Percentiles rank a stretch among this genome's conserved stretches.
Evolutionary conservation across 2,329 filamentous ascomycete genomes (phyloP).

Genomic region (Ophiostoma fasciatum): DNA sequence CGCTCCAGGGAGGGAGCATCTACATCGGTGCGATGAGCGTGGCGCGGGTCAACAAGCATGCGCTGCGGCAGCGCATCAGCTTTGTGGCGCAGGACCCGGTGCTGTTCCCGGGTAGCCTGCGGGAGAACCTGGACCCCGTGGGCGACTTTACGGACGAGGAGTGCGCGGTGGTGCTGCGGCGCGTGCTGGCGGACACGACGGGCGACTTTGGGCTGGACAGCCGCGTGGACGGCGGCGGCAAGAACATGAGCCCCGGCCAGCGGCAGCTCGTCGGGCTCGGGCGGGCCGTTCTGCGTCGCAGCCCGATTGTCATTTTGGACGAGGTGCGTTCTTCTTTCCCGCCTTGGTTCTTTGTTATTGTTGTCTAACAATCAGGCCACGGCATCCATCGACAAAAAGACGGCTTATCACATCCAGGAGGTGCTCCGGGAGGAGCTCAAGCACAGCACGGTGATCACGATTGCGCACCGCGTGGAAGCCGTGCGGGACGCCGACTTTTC

Average conservation of each 20-base stretch:
- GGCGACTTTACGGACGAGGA: conserved; percentile 38
- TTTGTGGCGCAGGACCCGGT: conserved; percentile 52
- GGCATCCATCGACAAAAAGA: conserved; percentile 45
- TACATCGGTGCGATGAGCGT: conserved; percentile 40
- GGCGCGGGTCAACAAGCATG: conserved; percentile 35
- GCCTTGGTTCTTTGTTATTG: neutral
- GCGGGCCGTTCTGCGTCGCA: conserved; percentile 42
- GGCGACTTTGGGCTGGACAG: conserved; percentile 27
- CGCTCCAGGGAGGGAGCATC: no score
- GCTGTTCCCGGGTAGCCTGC: conserved; percentile 42
- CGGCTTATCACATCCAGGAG: conserved; percentile 42
- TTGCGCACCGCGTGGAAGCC: conserved; percentile 50
- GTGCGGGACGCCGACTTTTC: conserved; percentile 43
- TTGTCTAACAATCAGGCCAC: conserved; percentile 27
- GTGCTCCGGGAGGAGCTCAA: conserved; percentile 39
- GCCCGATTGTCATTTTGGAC: conserved; percentile 47
- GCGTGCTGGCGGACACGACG: conserved; percentile 35
- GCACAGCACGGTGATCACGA: conserved; percentile 47
- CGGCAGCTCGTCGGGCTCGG: conserved; percentile 47
- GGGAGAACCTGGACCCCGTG: conserved; percentile 55
- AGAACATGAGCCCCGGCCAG: conserved; percentile 48
- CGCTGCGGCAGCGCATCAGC: conserved; percentile 41
- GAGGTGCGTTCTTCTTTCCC: conserved; percentile 21
- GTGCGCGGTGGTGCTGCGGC: conserved; percentile 36
- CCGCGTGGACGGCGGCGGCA: conserved; percentile 43